Conservation (phyloP, 1,139 yeast genomes). For the Taphrina sp. region DNA sequence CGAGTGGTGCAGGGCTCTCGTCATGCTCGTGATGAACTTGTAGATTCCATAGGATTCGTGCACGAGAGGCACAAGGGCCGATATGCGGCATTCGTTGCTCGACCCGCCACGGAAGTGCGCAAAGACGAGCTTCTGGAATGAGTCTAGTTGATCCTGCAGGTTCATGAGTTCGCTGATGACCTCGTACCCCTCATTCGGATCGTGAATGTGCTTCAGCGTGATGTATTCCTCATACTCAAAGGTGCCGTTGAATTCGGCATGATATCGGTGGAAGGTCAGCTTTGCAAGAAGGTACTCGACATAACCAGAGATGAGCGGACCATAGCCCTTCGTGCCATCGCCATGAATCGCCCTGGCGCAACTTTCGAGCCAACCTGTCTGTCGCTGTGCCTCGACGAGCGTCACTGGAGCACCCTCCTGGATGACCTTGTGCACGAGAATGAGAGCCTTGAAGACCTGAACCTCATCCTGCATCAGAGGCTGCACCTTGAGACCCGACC, state of each 20-base stretch:
- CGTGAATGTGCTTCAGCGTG: constrained; percentile 80
- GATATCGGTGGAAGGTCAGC: constrained; percentile 76
- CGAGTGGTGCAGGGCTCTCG: constrained; percentile 72
- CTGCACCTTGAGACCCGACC: constrained; percentile 77
- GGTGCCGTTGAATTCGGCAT: constrained; percentile 88
- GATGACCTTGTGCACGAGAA: constrained; percentile 83
- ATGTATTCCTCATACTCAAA: constrained; percentile 95
- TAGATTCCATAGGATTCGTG: constrained; percentile 94
- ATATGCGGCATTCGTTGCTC: constrained; percentile 74
- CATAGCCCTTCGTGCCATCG: constrained; percentile 52
- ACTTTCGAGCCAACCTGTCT: constrained; percentile 61
- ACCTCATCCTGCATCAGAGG: constrained; percentile 81
- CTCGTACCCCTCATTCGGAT: constrained; percentile 90
- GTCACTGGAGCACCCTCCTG: constrained; percentile 95
- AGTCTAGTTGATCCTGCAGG: constrained; percentile 79
- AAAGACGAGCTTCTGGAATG: constrained; percentile 73
- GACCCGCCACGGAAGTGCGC: constrained; percentile 66
- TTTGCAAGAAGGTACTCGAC: constrained; percentile 68
- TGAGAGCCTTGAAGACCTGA: constrained; percentile 82
- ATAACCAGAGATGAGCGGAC: constrained; percentile 74
- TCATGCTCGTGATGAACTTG: constrained; percentile 84
- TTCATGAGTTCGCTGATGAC: constrained; percentile 82
- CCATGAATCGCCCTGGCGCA: constrained; percentile 48
- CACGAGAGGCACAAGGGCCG: constrained; percentile 85
- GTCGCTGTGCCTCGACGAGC: constrained; percentile 75